Conservation (phyloP, 1,284 basidiomycete genomes). For the Cutaneotrichosporon sp. region DNA sequence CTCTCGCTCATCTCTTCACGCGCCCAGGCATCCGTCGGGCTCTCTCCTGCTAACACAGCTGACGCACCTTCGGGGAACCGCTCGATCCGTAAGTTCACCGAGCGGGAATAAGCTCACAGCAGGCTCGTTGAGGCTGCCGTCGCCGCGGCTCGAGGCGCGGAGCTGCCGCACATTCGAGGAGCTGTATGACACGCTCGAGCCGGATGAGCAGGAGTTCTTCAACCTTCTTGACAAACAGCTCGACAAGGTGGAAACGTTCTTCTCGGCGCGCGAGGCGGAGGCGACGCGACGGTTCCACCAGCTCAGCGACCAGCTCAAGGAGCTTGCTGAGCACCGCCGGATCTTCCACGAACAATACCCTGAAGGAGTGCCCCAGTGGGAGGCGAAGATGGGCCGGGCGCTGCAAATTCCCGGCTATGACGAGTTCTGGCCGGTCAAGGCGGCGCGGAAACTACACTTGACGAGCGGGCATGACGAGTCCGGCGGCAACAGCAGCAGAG, state of each 20-base stretch:
- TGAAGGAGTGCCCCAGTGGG: constrained; percentile 40
- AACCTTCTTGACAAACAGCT: constrained; percentile 67
- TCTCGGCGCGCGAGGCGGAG: constrained; percentile 65
- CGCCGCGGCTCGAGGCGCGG: constrained; percentile 25
- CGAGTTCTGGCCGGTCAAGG: constrained; percentile 2
- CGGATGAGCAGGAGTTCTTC: constrained; percentile 67
- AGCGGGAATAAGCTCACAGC: not conserved
- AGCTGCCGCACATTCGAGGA: constrained; percentile 33
- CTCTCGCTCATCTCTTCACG: constrained; percentile 3
- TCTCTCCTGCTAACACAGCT: not conserved
- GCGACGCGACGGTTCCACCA: constrained; percentile 55
- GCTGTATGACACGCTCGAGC: constrained; percentile 41
- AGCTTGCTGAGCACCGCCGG: constrained; percentile 65
- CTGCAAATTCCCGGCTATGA: constrained; percentile 15
- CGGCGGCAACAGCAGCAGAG: not conserved
- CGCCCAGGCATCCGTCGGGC: constrained; percentile 7
- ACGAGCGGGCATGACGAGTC: not conserved
- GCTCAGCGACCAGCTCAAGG: constrained; percentile 66
- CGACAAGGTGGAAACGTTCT: constrained; percentile 79
- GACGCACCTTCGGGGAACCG: constrained; percentile 13
- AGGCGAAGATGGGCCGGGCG: constrained; percentile 29
- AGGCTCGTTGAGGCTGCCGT: constrained; percentile 37
- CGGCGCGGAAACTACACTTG: constrained; percentile 21
- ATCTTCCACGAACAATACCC: constrained; percentile 58
- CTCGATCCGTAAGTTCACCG: constrained; percentile 12